A percentile compares a stretch with the other conserved stretches of the same genome.
Evolutionary conservation across 1,284 basidiomycete species (phyloP).

Genomic region (Moniliophthora roreri): DNA sequence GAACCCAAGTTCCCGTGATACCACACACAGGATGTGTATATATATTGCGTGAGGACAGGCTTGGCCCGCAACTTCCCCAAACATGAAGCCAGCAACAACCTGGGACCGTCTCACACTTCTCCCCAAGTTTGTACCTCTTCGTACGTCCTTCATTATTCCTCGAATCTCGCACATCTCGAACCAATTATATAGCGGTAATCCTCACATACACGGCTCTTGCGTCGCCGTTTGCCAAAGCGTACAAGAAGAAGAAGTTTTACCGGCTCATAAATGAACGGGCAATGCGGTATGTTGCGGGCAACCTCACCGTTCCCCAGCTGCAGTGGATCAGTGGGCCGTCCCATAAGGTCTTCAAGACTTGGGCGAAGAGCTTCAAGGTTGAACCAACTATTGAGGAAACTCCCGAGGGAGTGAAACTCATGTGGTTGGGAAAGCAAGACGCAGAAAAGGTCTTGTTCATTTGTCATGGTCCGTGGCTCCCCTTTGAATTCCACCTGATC

Average conservation of each 20-base stretch:
- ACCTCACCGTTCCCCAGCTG: constrained; percentile 1
- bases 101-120: not conserved
- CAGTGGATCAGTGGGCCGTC: not conserved
- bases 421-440: too few species aligned
- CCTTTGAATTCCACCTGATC: not conserved
- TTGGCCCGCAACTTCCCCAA: too few species aligned
- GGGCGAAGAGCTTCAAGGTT: too few species aligned
- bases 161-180: not conserved
- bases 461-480: constrained; percentile 30
- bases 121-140: not conserved
- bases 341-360: too few species aligned
- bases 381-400: too few species aligned
- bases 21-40: too few species aligned
- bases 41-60: too few species aligned
- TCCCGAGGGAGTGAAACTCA: too few species aligned
- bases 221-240: constrained; percentile 4
- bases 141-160: not conserved
- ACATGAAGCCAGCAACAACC: not conserved
- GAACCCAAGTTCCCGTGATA: too few species aligned
- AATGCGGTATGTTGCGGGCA: not conserved
- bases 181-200: not conserved
- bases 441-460: constrained; percentile 36
- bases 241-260: constrained; percentile 5
- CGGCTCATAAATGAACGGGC: constrained; percentile 1
- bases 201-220: not conserved